phyloP scores from a whole-genome alignment of 805 yeast genomes.

The Metschnikowia lunata region DNA sequence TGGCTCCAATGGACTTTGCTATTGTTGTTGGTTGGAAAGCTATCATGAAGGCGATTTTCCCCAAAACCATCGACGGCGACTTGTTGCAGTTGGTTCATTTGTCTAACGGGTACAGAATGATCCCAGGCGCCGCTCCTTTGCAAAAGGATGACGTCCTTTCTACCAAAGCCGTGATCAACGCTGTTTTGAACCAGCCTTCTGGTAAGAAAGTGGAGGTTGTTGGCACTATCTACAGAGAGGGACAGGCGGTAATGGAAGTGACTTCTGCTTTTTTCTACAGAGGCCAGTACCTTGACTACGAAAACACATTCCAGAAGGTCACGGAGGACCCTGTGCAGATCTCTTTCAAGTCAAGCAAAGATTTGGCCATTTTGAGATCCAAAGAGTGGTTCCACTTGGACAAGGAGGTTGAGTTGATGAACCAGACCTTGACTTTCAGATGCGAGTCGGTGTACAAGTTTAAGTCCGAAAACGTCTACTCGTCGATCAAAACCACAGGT shows the following conservation, averaged over 20 bases:
- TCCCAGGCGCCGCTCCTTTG: conserved; percentile 87
- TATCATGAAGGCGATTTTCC: conserved; percentile 97
- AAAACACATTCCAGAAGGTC: conserved; percentile 86
- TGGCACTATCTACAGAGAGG: conserved; percentile 78
- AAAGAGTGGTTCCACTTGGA: conserved; percentile 97
- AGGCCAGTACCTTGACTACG: conserved; percentile 83
- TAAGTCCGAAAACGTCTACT: conserved; percentile 70
- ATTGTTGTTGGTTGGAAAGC: conserved; percentile 98
- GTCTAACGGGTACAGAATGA: conserved; percentile 90
- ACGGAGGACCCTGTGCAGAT: conserved; percentile 86
- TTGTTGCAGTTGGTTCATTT: conserved; percentile 88
- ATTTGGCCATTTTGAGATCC: conserved; percentile 86
- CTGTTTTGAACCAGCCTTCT: conserved; percentile 84
- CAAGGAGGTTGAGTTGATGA: conserved; percentile 62
- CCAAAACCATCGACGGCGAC: conserved; percentile 93
- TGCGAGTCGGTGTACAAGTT: conserved; percentile 78
- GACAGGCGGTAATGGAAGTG: conserved; percentile 84
- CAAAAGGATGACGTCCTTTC: conserved; percentile 82
- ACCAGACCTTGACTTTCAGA: conserved; percentile 83
- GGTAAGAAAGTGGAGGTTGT: conserved; percentile 96
- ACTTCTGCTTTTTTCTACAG: conserved; percentile 94
- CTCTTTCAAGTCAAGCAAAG: conserved; percentile 68
- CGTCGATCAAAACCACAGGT: conserved; percentile 81
- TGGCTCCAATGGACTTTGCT: conserved; percentile 99
- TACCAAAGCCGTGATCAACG: conserved; percentile 77